Base-by-base conservation (phyloP, 1,284 basidiomycete genomes). In the Pyrrhoderma lamaoense region DNA sequence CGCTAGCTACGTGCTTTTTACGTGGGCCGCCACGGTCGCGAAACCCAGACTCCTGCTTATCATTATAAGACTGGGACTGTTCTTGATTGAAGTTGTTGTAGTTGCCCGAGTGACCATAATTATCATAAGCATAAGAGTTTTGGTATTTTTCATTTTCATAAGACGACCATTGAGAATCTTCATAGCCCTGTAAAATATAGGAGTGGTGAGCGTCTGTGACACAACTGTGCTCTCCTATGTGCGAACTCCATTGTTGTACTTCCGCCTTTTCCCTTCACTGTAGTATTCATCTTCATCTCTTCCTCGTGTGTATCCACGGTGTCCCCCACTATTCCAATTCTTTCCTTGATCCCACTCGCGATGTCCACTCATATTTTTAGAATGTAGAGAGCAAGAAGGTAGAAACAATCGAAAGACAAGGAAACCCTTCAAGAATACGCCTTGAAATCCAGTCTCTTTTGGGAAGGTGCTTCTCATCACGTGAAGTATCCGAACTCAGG, bases 281-380 rank as follows among this genome's bases (percentile, higher is more conserved):
- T 75, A 70, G 61, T 79, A 74, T 25, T 43, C 53, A 31, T 56
- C 56, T n/a, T 57, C 55, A 18, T 58, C 60, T 65, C 82, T 70
- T 18, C 70, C 67, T 54, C 79, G 72, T 13, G 69, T 65, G 57
- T 71, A 72, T 45, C 65, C 65, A 54, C 67, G 63, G 25, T 67
- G 58, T 47, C 68, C 66, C 25, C 60, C 58, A 42, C 66, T 64
- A 55, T 68, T 64, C 75, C 78, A 81, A 43, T 79, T 75, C 67
- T 87, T 88, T 47, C 85, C 85, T 64, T 74, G 74, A 70, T 88
- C 85, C 85, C 85, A 88, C 71, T 88, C 85, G 56, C 86, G 78
- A 66, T 85, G 84, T 69, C 85, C 80, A 44, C 84, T 74, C 84
- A 87, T 89, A 54, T 53, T 37, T 16, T 40, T 31, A 31, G 27